Evolutionary conservation across 441 rosid species (phyloP).

Genomic region (Populus hybrid): DNA sequence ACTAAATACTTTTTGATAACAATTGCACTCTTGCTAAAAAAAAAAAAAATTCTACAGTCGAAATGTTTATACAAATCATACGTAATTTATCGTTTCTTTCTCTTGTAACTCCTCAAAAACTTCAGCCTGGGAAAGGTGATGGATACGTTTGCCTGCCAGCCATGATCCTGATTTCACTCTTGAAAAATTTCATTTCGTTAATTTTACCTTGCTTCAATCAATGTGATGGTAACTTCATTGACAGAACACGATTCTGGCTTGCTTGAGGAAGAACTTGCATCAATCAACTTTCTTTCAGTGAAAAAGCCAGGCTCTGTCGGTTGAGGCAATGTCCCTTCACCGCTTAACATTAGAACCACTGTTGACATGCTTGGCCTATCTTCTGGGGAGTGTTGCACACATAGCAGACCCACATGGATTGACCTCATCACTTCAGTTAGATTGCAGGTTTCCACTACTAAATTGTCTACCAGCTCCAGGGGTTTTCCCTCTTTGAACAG

Average conservation of each 20-base stretch:
- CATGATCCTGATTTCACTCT: too few relatives aligned
- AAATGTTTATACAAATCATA: too few relatives aligned
- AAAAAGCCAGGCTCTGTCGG: neutral
- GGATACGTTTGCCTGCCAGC: neutral
- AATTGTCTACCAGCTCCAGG: neutral
- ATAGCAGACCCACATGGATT: neutral
- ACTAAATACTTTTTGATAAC: too few relatives aligned
- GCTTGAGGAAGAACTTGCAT: neutral
- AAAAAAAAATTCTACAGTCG: too few relatives aligned
- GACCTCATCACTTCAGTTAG: neutral
- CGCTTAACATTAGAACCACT: neutral
- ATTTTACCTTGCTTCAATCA: neutral
- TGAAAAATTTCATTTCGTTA: too few relatives aligned
- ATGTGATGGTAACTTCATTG: neutral
- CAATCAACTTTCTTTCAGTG: neutral
- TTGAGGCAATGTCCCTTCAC: neutral
- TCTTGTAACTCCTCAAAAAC: too few relatives aligned
- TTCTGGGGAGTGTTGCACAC: neutral
- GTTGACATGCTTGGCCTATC: neutral
- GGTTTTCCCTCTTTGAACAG: neutral
- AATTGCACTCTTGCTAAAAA: too few relatives aligned
- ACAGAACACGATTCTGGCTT: neutral
- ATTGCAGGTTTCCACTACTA: neutral
- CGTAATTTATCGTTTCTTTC: too few relatives aligned
- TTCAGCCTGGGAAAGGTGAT: neutral